These are phyloP conservation scores for Cyberlindnera meyerae DNA, from an alignment of 805 yeast species.

Conservation along the genomic window DNA sequence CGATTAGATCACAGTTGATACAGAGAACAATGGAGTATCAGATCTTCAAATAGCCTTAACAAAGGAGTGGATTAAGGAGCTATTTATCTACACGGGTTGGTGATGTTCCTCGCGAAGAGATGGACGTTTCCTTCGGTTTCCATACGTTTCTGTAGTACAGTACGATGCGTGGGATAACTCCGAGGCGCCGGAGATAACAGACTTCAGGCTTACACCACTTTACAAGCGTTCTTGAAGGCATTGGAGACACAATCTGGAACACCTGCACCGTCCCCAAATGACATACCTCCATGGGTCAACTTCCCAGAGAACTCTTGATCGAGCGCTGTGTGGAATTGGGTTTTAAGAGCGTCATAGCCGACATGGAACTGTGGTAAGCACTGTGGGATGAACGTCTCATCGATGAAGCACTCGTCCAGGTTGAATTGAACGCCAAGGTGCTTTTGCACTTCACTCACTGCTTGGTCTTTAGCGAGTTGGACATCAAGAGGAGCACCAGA, in stretches of 20 bases:
- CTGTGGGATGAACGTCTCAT: constrained; percentile 39
- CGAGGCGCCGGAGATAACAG: too few species aligned
- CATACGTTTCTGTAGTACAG: neutral
- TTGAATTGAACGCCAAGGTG: constrained; percentile 28
- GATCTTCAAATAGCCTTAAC: too few species aligned
- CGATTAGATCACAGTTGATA: too few species aligned
- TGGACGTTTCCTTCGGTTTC: too few species aligned
- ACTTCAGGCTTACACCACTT: constrained; percentile 4
- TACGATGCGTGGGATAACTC: too few species aligned
- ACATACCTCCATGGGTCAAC: constrained; percentile 71
- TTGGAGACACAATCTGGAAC: constrained; percentile 81
- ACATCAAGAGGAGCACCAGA: constrained; percentile 24
- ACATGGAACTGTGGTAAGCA: constrained; percentile 80
- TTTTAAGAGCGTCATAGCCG: constrained; percentile 51
- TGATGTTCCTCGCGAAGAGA: too few species aligned
- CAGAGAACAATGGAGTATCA: too few species aligned
- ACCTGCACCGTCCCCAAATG: constrained; percentile 76
- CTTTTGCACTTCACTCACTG: constrained; percentile 29
- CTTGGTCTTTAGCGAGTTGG: constrained; percentile 18
- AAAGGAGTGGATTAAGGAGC: too few species aligned
- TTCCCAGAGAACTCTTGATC: constrained; percentile 33
- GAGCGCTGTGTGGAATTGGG: constrained; percentile 31
- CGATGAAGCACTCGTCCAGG: constrained; percentile 5
- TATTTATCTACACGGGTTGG: too few species aligned
- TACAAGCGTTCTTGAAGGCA: constrained; percentile 51